A percentile compares a stretch with the other conserved stretches of the same genome.
These are phyloP conservation scores for Paramecium sonneborni DNA, from an alignment of 73 alveolate genomes.

Conservation along the genomic window DNA sequence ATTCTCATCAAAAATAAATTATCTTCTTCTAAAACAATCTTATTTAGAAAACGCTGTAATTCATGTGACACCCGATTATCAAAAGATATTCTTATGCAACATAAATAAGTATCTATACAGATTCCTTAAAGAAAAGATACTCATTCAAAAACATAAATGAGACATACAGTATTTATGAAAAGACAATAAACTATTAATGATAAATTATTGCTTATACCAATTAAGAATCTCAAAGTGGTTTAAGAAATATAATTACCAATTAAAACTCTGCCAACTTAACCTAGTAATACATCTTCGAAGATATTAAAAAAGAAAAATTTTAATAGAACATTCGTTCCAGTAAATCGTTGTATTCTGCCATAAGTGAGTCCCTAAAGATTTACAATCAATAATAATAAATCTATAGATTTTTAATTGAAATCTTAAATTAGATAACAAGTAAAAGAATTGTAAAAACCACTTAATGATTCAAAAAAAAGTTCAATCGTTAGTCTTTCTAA, in stretches of 20 bases:
- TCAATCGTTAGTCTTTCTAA: not conserved
- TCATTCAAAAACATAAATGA: not conserved
- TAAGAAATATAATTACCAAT: not conserved
- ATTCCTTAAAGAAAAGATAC: not conserved
- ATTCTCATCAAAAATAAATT: not conserved
- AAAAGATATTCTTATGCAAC: not conserved
- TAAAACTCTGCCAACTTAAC: not conserved
- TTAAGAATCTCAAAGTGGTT: not conserved
- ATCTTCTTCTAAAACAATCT: not conserved
- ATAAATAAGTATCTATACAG: not conserved
- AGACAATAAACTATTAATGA: conserved; percentile 35
- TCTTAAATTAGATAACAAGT: not conserved
- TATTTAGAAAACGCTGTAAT: not conserved
- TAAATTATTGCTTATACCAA: conserved; percentile 11
- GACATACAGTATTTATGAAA: not conserved
- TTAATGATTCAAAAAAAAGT: not conserved
- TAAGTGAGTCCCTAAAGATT: not conserved
- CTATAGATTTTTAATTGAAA: not conserved
- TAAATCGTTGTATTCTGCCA: not conserved
- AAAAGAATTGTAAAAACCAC: not conserved
- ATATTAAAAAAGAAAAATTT: not conserved
- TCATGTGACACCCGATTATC: not conserved
- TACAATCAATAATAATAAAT: not conserved
- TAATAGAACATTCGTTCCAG: conserved; percentile 3
- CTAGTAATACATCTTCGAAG: not conserved